Percentiles rank a stretch among this genome's conserved stretches.
Conservation (phyloP, 441 rosid genomes). For the Aleurites moluccanus region DNA sequence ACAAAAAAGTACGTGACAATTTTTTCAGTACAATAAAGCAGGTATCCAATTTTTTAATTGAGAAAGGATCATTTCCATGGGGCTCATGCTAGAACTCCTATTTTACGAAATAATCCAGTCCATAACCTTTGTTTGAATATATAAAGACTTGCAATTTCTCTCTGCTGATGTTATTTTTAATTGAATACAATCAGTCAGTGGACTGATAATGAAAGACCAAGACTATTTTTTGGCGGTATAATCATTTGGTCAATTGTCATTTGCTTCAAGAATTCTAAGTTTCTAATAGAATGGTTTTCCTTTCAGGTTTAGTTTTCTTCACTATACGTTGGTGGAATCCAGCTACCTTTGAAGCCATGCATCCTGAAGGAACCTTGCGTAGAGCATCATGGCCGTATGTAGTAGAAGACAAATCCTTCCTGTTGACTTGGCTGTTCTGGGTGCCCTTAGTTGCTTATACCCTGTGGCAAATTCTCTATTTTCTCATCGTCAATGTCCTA, state of each 20-base stretch:
- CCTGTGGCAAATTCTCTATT: slow-evolving; percentile 90
- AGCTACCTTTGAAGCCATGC: slow-evolving; percentile 85
- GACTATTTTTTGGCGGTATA: neutral
- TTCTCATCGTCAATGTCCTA: slow-evolving; percentile 83
- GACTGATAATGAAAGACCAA: neutral
- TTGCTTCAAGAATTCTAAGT: neutral
- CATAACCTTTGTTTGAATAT: neutral
- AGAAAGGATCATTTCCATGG: neutral
- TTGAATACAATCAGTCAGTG: neutral
- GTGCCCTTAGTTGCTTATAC: slow-evolving; percentile 81
- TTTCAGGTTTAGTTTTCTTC: slow-evolving; percentile 88
- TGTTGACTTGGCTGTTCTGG: slow-evolving; percentile 82
- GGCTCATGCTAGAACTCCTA: neutral
- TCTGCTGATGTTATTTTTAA: neutral
- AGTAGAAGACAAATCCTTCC: slow-evolving; percentile 66
- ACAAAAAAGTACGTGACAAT: neutral
- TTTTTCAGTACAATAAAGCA: neutral
- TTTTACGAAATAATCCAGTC: neutral
- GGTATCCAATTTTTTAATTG: neutral
- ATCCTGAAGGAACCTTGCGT: slow-evolving; percentile 64
- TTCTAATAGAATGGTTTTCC: slow-evolving; percentile 23
- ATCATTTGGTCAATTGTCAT: neutral
- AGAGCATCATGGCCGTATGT: slow-evolving; percentile 87
- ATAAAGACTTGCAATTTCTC: neutral
- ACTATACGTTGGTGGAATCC: slow-evolving; percentile 99